Evolutionary conservation across 306 rosid species (phyloP).

Genomic region (Casuarina cunninghamiana): DNA sequence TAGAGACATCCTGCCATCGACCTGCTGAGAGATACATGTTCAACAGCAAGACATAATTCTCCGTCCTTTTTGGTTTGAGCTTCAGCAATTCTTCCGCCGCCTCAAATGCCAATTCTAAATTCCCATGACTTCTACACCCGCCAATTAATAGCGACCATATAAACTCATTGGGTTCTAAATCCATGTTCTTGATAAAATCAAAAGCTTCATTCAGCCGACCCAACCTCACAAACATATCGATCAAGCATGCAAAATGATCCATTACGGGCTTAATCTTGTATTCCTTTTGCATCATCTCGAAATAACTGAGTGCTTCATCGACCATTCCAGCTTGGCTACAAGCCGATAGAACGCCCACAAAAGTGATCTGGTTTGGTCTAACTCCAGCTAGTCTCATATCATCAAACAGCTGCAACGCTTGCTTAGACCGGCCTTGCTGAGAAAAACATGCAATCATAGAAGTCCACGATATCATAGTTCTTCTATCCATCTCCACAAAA

Average conservation of each 20-base stretch:
- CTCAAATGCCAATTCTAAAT: slow-evolving; percentile 55
- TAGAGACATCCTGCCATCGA: slow-evolving; percentile 62
- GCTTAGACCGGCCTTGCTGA: slow-evolving; percentile 71
- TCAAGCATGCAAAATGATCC: slow-evolving; percentile 78
- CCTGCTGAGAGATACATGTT: slow-evolving; percentile 62
- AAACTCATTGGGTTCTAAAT: slow-evolving; percentile 61
- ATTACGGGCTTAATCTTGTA: slow-evolving; percentile 79
- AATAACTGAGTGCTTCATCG: slow-evolving; percentile 64
- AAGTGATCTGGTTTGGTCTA: slow-evolving; percentile 73
- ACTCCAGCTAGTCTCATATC: slow-evolving; percentile 80
- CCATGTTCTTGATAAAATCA: slow-evolving; percentile 57
- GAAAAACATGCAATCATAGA: slow-evolving; percentile 81
- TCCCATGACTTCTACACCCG: slow-evolving; percentile 76
- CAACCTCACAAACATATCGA: slow-evolving; percentile 72
- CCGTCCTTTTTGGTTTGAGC: slow-evolving; percentile 64
- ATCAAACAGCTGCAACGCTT: slow-evolving; percentile 74
- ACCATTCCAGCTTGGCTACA: slow-evolving; percentile 82
- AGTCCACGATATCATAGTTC: slow-evolving; percentile 92
- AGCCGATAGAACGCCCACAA: slow-evolving; percentile 86
- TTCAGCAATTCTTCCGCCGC: slow-evolving; percentile 76
- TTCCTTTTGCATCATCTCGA: slow-evolving; percentile 72
- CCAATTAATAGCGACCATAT: slow-evolving; percentile 73
- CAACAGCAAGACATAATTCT: slow-evolving; percentile 57
- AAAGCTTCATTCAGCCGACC: slow-evolving; percentile 76
- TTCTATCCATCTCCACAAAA: slow-evolving; percentile 78